Conservation (phyloP, 2,329 filamentous ascomycete species). For the Kalaharituber pfeilii region DNA sequence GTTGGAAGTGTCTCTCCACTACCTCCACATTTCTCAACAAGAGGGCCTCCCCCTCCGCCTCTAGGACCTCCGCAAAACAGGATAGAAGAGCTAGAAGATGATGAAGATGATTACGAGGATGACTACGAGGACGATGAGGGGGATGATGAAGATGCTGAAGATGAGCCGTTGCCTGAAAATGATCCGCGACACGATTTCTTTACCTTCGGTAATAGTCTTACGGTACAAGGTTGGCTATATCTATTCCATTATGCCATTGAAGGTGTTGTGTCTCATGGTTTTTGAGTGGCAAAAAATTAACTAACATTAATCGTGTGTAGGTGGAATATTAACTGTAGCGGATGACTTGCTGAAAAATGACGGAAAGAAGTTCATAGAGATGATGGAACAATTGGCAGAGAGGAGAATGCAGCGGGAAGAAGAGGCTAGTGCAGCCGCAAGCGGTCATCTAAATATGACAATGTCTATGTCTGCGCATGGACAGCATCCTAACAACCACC, state of each 20-base stretch:
- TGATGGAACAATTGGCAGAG: constrained; percentile 99
- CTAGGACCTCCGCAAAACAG: constrained; percentile 28
- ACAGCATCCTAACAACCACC: constrained; percentile 42
- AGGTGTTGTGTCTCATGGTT: background rate
- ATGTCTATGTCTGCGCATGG: constrained; percentile 28
- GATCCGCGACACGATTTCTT: constrained; percentile 68
- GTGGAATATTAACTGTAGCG: constrained; percentile 94
- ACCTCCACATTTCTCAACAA: constrained; percentile 47
- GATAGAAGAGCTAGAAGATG: constrained; percentile 35
- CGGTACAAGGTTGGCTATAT: constrained; percentile 45
- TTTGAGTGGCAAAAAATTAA: background rate
- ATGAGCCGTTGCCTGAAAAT: constrained; percentile 41
- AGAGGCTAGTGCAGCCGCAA: constrained; percentile 56
- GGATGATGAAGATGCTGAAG: constrained; percentile 48
- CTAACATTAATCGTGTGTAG: constrained; percentile 31
- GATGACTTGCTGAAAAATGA: constrained; percentile 98
- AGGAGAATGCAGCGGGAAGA: constrained; percentile 93
- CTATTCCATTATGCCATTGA: background rate
- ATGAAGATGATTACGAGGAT: constrained; percentile 39
- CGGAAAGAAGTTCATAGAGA: constrained; percentile 98
- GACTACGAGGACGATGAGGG: constrained; percentile 54
- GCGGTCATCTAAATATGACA: constrained; percentile 32
- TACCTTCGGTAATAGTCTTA: constrained; percentile 92
- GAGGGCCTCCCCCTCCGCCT: constrained; percentile 35
- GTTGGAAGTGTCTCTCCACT: constrained; percentile 5